Conservation (phyloP, 352 stramenopile species). For the Phytophthora tentaculata region DNA sequence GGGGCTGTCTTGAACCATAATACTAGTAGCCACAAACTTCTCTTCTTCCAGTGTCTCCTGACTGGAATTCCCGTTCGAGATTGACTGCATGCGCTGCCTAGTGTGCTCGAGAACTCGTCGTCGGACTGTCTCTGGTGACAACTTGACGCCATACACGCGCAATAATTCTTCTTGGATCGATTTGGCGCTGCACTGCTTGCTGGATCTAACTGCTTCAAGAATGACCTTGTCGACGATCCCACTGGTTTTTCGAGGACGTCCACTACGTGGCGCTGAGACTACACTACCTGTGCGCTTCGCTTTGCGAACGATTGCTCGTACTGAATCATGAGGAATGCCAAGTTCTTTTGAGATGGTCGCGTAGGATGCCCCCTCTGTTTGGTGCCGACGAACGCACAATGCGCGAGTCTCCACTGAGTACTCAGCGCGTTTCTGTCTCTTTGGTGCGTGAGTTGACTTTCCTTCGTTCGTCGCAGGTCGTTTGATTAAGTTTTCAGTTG, state of each 20-base stretch:
- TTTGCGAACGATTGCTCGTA: constrained; percentile 72
- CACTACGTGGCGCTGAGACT: constrained; percentile 56
- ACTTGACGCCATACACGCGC: constrained; percentile 62
- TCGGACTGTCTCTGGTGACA: constrained; percentile 68
- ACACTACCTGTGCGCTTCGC: constrained; percentile 67
- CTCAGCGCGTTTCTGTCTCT: constrained; percentile 53
- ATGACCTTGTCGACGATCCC: constrained; percentile 74
- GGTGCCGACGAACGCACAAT: constrained; percentile 59
- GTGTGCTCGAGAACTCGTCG: constrained; percentile 63
- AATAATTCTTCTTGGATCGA: constrained; percentile 67
- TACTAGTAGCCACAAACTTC: not conserved
- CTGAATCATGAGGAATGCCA: constrained; percentile 59
- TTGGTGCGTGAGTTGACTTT: not conserved
- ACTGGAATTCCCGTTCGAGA: constrained; percentile 19
- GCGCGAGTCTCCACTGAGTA: constrained; percentile 64
- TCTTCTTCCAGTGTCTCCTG: not conserved
- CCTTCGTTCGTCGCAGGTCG: not conserved
- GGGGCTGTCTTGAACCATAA: not conserved
- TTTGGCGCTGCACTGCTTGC: constrained; percentile 61
- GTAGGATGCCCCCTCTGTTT: constrained; percentile 63
- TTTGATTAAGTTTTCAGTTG: not conserved
- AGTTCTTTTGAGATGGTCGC: constrained; percentile 59
- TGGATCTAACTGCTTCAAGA: constrained; percentile 59
- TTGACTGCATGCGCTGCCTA: constrained; percentile 36
- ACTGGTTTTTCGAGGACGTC: constrained; percentile 70